Evolutionary conservation across 2,329 filamentous ascomycete genomes (phyloP), one percentile per base, ranked within the genome.

Genomic region (Celoporthe dispersa): DNA sequence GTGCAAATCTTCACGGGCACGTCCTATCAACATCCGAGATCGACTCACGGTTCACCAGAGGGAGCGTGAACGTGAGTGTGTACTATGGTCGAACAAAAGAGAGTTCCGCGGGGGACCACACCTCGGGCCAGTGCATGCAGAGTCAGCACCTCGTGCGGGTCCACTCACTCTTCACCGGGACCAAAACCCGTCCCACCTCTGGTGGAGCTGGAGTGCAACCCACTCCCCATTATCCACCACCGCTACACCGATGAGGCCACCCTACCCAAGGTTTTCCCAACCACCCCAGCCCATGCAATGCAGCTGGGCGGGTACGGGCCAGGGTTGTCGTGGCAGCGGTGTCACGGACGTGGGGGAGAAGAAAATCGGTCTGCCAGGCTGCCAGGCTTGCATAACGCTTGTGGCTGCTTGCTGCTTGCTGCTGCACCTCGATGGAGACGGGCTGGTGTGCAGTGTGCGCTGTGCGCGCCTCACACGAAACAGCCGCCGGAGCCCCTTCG

Each of bases 281-380:
- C 44, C 44, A 48, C 53, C 53, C 53, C 53, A 31, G 53, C 53
- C 53, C 53, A 19, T 57, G 57, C 31, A 37, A 11, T 60, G 57
- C 57, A 37, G 57, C 31, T 37, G 57, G 22, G 31, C 33, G 57
- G 57, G 33, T 37, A 60, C 28, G 25, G 53, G 19, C 59, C 16
- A n/a, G 66, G 66, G 44, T 25, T 62, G 59, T 60, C 66, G 66
- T 68, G 57, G 66, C 66, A 68, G 59, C 66, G 66, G 59, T 68
- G 66, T 62, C 66, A 63, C 66, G 66, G 66, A 68, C 66, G 59
- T 68, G 66, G 57, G 64, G 25, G 31, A 39, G 37, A 61, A 35
- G 60, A 28, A 39, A 35, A 37, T 63, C 35, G 60, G 39, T 63
- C 60, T 63, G 60, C 60, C n/a, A 44, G 60, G 35, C 57, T 67